Evolutionary conservation across 768 basidiomycete genomes (phyloP).

Genomic region (Psilocybe azurescens): DNA sequence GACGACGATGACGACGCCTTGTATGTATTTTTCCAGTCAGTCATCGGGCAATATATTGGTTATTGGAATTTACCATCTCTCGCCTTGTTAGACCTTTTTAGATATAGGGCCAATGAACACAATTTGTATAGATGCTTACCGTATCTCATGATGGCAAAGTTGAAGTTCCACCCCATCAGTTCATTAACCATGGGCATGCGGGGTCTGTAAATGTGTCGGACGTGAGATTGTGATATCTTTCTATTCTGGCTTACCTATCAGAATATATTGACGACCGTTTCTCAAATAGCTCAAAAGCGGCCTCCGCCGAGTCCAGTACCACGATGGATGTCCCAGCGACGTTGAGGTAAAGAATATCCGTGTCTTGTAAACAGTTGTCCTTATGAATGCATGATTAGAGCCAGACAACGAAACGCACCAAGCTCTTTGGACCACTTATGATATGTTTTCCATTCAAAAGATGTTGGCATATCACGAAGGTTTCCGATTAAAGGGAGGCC

Average conservation of each 20-base stretch:
- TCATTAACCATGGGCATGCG: constrained; percentile 15
- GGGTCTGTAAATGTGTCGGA: constrained; percentile 13
- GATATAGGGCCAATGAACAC: not conserved
- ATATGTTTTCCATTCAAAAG: not conserved
- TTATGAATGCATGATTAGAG: not conserved
- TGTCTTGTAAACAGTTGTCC: not conserved
- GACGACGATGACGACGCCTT: constrained; percentile 23
- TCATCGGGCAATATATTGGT: constrained; percentile 27
- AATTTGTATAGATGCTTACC: constrained; percentile 21
- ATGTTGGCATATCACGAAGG: not conserved
- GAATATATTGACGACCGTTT: constrained; percentile 1
- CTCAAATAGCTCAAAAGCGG: not conserved
- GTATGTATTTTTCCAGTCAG: constrained; percentile 18
- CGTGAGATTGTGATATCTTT: not conserved
- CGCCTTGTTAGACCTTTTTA: constrained; percentile 12
- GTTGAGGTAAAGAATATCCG: not conserved
- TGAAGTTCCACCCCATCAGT: too few relatives aligned
- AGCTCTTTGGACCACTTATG: not conserved
- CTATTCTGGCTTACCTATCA: not conserved
- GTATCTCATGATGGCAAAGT: constrained; percentile 23
- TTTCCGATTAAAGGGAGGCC: constrained; percentile 1
- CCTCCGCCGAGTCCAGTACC: not conserved
- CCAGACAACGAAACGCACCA: not conserved
- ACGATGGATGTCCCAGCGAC: not conserved
- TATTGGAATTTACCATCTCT: not conserved